These are phyloP conservation scores for Lepidopterella palustris DNA, from an alignment of 495 filamentous ascomycete species.

Conservation along the genomic window DNA sequence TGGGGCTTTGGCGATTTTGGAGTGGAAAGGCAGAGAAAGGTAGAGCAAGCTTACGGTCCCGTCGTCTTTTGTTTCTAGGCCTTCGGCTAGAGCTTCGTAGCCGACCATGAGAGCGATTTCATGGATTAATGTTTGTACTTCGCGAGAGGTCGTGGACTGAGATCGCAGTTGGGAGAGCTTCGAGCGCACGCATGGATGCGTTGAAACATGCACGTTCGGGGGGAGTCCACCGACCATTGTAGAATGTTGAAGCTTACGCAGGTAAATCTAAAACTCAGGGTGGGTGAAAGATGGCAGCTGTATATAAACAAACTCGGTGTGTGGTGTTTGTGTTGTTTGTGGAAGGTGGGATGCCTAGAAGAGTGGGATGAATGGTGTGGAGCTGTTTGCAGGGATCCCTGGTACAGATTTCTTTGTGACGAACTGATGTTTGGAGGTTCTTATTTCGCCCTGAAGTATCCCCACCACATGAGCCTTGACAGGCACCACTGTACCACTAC, in stretches of 20 bases:
- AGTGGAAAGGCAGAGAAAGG: neutral
- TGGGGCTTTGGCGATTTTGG: conserved; percentile 13
- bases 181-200: conserved; percentile 76
- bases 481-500: neutral
- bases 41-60: conserved; percentile 33
- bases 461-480: neutral
- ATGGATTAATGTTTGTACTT: conserved; percentile 75
- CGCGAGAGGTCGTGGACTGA: conserved; percentile 56
- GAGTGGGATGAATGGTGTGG: too few relatives aligned
- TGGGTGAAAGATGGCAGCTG: too few relatives aligned
- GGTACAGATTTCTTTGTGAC: too few relatives aligned
- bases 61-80: conserved; percentile 38
- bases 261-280: too few relatives aligned
- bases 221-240: conserved; percentile 41
- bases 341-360: too few relatives aligned
- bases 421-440: too few relatives aligned
- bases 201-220: conserved; percentile 72
- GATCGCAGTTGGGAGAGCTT: conserved; percentile 90
- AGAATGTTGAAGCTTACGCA: too few relatives aligned
- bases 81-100: conserved; percentile 68
- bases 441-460: too few relatives aligned
- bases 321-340: too few relatives aligned
- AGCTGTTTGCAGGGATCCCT: too few relatives aligned
- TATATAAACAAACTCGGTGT: too few relatives aligned
- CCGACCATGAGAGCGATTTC: conserved; percentile 80